Percentiles rank a stretch among this genome's conserved stretches.
phyloP scores from a whole-genome alignment of 2,329 filamentous ascomycete species.

The Boeremia exigua region DNA sequence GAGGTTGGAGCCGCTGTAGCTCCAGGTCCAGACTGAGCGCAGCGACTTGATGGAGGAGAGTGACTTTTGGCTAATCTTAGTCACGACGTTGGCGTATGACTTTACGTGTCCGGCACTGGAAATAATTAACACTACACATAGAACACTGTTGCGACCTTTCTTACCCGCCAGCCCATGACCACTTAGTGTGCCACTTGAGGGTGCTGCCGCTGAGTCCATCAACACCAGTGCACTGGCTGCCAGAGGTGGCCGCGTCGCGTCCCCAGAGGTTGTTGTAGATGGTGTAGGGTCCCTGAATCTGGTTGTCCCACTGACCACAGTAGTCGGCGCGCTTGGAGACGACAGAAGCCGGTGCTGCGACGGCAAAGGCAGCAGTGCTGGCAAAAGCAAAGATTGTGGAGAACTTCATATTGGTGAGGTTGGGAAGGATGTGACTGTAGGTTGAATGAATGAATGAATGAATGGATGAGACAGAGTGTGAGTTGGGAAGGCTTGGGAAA shows the following conservation, averaged over 20 bases:
- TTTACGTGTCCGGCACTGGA: constrained; percentile 46
- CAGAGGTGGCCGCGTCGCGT: constrained; percentile 47
- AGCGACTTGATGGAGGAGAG: constrained; percentile 51
- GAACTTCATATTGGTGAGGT: constrained; percentile 36
- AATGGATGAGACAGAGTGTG: not conserved
- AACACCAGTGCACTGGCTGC: constrained; percentile 55
- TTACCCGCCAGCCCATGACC: constrained; percentile 53
- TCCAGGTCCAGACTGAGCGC: constrained; percentile 55
- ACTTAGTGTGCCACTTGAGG: constrained; percentile 54
- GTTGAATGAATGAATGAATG: not conserved
- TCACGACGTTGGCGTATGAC: constrained; percentile 53
- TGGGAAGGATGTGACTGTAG: not conserved
- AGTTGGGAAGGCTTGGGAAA: not conserved
- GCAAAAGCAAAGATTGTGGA: constrained; percentile 30
- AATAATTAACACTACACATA: constrained; percentile 1
- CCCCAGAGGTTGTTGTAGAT: constrained; percentile 56
- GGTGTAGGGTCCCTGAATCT: constrained; percentile 39
- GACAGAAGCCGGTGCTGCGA: constrained; percentile 36
- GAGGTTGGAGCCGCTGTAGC: constrained; percentile 57
- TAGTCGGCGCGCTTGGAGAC: constrained; percentile 42
- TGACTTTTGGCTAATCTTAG: constrained; percentile 41
- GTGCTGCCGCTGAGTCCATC: constrained; percentile 46
- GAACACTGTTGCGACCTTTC: not conserved
- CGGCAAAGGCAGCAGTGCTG: constrained; percentile 36
- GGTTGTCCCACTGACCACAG: constrained; percentile 42